Conservation (phyloP, 1,139 yeast species). For the Wickerhamomyces sp. region DNA sequence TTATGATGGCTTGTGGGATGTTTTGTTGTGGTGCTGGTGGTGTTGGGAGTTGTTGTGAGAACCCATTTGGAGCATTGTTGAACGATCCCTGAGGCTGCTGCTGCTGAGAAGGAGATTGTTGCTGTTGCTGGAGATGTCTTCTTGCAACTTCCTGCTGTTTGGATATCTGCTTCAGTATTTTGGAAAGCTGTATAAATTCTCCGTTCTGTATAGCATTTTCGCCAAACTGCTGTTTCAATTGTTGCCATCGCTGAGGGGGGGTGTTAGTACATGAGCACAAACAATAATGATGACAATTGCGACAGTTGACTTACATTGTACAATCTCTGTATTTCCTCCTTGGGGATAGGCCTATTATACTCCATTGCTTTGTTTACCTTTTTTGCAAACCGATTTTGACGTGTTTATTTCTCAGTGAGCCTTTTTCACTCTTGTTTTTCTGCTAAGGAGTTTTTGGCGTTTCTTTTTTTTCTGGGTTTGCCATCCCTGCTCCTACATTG, state of each 20-base stretch:
- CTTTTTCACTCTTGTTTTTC: background rate
- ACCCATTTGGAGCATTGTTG: slow-evolving; percentile 3
- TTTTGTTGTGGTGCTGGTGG: slow-evolving; percentile 10
- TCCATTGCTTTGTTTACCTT: slow-evolving; percentile 14
- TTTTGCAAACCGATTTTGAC: background rate
- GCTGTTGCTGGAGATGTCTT: slow-evolving; percentile 22
- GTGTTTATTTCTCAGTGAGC: background rate
- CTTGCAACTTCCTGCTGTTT: slow-evolving; percentile 37
- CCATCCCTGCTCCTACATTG: background rate
- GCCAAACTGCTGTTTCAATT: slow-evolving; percentile 56
- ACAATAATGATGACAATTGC: background rate
- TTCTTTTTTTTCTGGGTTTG: background rate
- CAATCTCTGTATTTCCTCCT: slow-evolving; percentile 24
- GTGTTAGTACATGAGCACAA: slow-evolving; percentile 6
- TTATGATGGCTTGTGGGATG: slow-evolving; percentile 1
- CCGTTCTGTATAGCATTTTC: slow-evolving; percentile 58
- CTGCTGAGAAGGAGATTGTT: slow-evolving; percentile 6
- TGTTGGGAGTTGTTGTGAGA: slow-evolving; percentile 3
- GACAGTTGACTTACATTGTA: slow-evolving; percentile 14
- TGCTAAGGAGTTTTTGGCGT: background rate
- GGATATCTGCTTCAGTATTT: slow-evolving; percentile 49
- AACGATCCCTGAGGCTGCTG: slow-evolving; percentile 1
- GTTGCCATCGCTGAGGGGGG: slow-evolving; percentile 48
- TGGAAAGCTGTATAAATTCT: slow-evolving; percentile 56
- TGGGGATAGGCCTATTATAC: slow-evolving; percentile 18